These are phyloP conservation scores for Venturia nashicola DNA, from an alignment of 2,329 filamentous ascomycete species.

Conservation along the genomic window DNA sequence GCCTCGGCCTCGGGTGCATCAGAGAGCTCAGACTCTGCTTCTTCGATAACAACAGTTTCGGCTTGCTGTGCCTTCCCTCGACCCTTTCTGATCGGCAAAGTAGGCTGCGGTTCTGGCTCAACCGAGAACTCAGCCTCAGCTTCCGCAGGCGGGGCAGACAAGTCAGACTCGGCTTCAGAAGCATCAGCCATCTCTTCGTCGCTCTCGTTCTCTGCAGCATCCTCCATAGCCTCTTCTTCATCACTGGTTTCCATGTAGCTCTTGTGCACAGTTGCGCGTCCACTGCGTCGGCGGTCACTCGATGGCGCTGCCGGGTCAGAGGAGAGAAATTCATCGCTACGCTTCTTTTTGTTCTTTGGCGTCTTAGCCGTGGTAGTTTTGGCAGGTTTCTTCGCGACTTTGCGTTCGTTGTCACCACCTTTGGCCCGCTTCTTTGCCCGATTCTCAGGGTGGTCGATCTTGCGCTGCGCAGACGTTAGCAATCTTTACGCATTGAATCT, in stretches of 20 bases:
- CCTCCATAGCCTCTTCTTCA: slow-evolving; percentile 20
- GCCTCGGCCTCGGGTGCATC: neutral
- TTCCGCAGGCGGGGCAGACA: neutral
- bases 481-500: neutral
- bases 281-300: slow-evolving; percentile 32
- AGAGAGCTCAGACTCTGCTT: neutral
- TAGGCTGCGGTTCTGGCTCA: neutral
- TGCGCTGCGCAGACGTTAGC: slow-evolving; percentile 13
- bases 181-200: neutral
- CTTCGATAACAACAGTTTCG: neutral
- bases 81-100: neutral
- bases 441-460: slow-evolving; percentile 15
- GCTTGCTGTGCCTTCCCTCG: neutral
- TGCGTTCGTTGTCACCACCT: slow-evolving; percentile 18
- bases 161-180: neutral
- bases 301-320: slow-evolving; percentile 17
- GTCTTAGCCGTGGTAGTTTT: slow-evolving; percentile 16
- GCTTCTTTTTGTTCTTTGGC: slow-evolving; percentile 23
- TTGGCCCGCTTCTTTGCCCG: slow-evolving; percentile 23
- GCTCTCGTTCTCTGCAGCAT: neutral
- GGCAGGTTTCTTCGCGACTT: slow-evolving; percentile 27
- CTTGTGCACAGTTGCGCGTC: slow-evolving; percentile 25
- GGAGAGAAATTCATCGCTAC: slow-evolving; percentile 11
- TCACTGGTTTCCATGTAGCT: slow-evolving; percentile 34
- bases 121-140: neutral